These are phyloP conservation scores for Malassezia vespertilionis DNA, from an alignment of 1,284 basidiomycete species.

Conservation along the genomic window DNA sequence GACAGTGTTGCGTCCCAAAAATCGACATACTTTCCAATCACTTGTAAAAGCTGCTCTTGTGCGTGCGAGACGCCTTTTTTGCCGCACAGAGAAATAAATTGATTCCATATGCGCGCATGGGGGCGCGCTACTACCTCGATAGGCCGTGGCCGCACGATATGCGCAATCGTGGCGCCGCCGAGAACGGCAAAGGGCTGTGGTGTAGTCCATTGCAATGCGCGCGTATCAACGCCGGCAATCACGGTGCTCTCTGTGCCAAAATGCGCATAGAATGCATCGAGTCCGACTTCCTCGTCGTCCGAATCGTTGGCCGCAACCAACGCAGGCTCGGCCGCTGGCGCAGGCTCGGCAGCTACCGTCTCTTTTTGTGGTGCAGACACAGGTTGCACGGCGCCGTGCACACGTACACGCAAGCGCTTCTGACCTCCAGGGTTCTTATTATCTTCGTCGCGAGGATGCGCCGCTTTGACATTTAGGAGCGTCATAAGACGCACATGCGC, in stretches of 20 bases:
- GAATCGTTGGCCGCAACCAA: conserved; percentile 20
- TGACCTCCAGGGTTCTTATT: neutral
- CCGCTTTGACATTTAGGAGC: conserved; percentile 81
- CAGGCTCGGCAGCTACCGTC: neutral
- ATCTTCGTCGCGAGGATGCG: conserved; percentile 20
- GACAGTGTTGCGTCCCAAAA: conserved; percentile 27
- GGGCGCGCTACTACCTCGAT: neutral
- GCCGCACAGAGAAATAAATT: neutral
- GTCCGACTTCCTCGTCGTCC: conserved; percentile 19
- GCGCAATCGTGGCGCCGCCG: conserved; percentile 9
- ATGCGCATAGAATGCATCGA: conserved; percentile 27
- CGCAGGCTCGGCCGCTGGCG: neutral
- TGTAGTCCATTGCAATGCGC: conserved; percentile 18
- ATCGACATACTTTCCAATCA: conserved; percentile 30
- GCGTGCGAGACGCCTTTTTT: conserved; percentile 4
- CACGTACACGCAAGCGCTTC: conserved; percentile 4
- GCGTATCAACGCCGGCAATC: conserved; percentile 3
- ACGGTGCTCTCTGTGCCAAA: conserved; percentile 20
- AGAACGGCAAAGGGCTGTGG: conserved; percentile 16
- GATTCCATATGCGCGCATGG: conserved; percentile 12
- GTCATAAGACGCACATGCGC: conserved; percentile 60
- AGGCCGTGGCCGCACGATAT: neutral
- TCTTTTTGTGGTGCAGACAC: neutral
- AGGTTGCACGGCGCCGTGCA: too few species aligned
- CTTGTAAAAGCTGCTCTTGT: conserved; percentile 23